Conservation (phyloP, 1,139 yeast species). For the Hansenula anomala region DNA sequence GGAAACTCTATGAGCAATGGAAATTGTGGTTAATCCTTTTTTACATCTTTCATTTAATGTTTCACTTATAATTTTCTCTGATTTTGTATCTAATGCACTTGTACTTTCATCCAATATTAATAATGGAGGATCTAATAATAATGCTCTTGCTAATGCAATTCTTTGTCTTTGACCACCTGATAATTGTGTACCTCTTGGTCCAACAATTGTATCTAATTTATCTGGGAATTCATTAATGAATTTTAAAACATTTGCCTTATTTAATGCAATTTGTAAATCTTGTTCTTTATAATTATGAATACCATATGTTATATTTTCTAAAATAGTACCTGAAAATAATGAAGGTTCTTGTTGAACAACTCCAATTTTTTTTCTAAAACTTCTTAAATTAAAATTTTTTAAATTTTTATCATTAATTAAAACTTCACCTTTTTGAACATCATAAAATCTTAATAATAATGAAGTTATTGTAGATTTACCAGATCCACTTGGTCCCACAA, state of each 20-base stretch:
- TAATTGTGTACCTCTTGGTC: conserved; percentile 82
- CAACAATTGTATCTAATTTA: conserved; percentile 77
- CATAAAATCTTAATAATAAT: conserved; percentile 65
- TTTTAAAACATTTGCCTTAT: conserved; percentile 61
- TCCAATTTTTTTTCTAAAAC: conserved; percentile 71
- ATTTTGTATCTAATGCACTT: conserved; percentile 70
- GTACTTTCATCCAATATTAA: conserved; percentile 77
- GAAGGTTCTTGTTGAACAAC: conserved; percentile 89
- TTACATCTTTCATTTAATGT: conserved; percentile 58
- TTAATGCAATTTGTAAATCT: conserved; percentile 37
- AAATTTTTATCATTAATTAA: conserved; percentile 65
- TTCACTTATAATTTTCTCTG: conserved; percentile 63
- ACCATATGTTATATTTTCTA: conserved; percentile 79
- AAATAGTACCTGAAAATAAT: conserved; percentile 70
- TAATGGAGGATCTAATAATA: conserved; percentile 58
- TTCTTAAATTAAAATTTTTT: conserved; percentile 59
- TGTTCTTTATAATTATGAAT: conserved; percentile 43
- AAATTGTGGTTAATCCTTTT: conserved; percentile 77
- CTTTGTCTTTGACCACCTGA: conserved; percentile 89
- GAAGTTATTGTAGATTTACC: conserved; percentile 87
- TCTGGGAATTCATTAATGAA: conserved; percentile 75
- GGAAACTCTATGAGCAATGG: conserved; percentile 88
- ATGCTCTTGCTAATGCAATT: conserved; percentile 82
- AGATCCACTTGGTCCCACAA: conserved; percentile 90
- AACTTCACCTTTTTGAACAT: conserved; percentile 56